Evolutionary conservation across 495 filamentous ascomycete genomes (phyloP), one percentile per base, ranked within the genome.

Genomic region (Pseudotulostoma volvatum): DNA sequence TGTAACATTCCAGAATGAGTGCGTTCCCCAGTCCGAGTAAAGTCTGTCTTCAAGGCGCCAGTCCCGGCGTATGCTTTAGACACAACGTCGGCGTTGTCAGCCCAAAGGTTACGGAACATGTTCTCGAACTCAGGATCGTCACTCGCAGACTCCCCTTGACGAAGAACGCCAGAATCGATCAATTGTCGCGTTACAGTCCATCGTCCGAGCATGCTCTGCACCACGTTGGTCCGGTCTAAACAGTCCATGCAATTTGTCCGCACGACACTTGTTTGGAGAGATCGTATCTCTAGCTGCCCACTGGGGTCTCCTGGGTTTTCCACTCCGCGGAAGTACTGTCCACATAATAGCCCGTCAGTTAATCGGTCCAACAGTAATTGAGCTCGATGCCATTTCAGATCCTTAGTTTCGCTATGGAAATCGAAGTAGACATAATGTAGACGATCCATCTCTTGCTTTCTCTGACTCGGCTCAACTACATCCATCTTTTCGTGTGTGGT

Each of bases 211-310:
- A 94, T 90, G 51, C 81, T 90, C 55, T 97, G 90, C 1, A 97
- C 81, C 7, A 97, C 85, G 53, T 97, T 97, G 36, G 90, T 97
- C 38, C 90, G 84, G 58, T 97, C 90, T 8, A 97, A 70, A 48
- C 92, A 97, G 61, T 97, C 90, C 90, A 97, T 96, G 58, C 90
- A 97, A 52, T 97, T 97, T 15, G 90, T 95, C 32, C 90, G 76
- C 17, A 97, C 84, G 7, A 95, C 86, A 44, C 77, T 80, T 3
- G 71, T 79, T 62, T 97, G 90, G 35, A 66, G 65, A 34, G 73
- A 77, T 19, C 87, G 78, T 28, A 82, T 71, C 46, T 93, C 86
- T 5, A 93, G 57, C 25, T 74, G 72, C 13, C 79, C 77, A 40
- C 73, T 65, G 40, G 67, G 48, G 44, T 70, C 72, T 52, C 73